A percentile compares a stretch with the other conserved stretches of the same genome.
Conservation (phyloP, 345 rosid species). For the Rhizophora apiculata region DNA sequence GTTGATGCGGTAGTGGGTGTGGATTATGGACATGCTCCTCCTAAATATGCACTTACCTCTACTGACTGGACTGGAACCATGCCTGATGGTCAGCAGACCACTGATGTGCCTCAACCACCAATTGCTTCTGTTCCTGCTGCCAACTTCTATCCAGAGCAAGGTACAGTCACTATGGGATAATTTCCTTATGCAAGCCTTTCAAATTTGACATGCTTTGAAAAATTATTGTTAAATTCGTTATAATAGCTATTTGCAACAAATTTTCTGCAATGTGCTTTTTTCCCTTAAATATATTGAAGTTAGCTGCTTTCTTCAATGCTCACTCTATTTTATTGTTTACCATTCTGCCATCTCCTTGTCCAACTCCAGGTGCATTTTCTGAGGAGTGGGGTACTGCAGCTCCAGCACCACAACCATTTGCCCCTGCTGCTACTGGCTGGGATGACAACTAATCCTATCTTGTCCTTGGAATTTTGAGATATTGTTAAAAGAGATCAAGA, state of each 20-base stretch:
- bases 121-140: not conserved
- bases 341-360: not conserved
- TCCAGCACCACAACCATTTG: not conserved
- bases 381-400: not conserved
- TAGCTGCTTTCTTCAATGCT: not conserved
- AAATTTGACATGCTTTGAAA: not conserved
- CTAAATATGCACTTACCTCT: not conserved
- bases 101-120: not conserved
- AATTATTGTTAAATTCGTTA: not conserved
- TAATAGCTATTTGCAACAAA: not conserved
- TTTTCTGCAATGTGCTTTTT: not conserved
- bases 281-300: not conserved
- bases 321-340: not conserved
- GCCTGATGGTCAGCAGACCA: not conserved
- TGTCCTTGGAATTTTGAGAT: too few species aligned
- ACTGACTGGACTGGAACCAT: not conserved
- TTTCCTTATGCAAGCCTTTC: not conserved
- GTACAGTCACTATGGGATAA: not conserved
- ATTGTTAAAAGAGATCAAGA: too few species aligned
- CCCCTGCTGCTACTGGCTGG: not conserved
- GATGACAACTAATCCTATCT: not conserved
- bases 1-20: not conserved
- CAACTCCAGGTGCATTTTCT: not conserved
- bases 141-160: not conserved
- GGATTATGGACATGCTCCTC: not conserved